phyloP scores from a whole-genome alignment of 148 eudicot species.

The Camellia japonica region DNA sequence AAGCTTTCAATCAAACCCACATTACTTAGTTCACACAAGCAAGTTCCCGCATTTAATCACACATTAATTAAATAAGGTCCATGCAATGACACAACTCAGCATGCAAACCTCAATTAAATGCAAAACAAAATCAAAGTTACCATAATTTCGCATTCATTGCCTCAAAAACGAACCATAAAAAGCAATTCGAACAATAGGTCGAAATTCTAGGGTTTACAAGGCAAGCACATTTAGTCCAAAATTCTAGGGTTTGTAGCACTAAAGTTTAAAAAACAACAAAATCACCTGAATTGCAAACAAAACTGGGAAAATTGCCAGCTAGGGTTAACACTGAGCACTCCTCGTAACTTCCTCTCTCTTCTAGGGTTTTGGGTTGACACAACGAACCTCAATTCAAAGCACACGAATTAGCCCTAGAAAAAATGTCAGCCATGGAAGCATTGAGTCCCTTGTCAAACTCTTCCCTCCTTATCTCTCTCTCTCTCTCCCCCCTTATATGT shows the following conservation, averaged over 20 bases:
- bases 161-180: slow-evolving; percentile 11
- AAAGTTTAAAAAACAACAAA: neutral
- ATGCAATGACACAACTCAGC: neutral
- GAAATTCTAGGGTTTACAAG: slow-evolving; percentile 36
- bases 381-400: slow-evolving; percentile 30
- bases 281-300: slow-evolving; percentile 39
- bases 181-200: slow-evolving; percentile 12
- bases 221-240: slow-evolving; percentile 15
- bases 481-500: neutral
- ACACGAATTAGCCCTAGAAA: slow-evolving; percentile 25
- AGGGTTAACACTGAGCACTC: slow-evolving; percentile 1
- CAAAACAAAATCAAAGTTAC: slow-evolving; percentile 10
- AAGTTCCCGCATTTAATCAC: neutral
- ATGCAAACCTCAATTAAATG: slow-evolving; percentile 20
- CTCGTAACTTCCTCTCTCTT: slow-evolving; percentile 12
- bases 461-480: neutral
- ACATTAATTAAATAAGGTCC: neutral
- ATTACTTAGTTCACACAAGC: slow-evolving; percentile 7
- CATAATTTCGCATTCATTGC: slow-evolving; percentile 12
- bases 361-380: slow-evolving; percentile 39
- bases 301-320: slow-evolving; percentile 19
- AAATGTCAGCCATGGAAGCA: slow-evolving; percentile 13
- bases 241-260: slow-evolving; percentile 30
- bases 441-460: slow-evolving; percentile 8
- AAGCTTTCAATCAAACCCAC: neutral